Conservation (phyloP, 441 rosid species). For the Gossypium schwendimanii region DNA sequence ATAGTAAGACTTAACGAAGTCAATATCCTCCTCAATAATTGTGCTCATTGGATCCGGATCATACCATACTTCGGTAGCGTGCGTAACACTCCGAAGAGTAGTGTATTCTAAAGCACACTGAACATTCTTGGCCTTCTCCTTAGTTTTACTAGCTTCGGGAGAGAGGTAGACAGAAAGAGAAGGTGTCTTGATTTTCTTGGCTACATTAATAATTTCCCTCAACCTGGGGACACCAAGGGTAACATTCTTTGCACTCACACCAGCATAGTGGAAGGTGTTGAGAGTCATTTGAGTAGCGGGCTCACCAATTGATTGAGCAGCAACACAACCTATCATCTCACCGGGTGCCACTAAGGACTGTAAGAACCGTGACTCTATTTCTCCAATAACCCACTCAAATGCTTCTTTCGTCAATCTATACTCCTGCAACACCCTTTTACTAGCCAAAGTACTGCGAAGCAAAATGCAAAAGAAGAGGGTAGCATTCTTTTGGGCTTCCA, state of each 20-base stretch:
- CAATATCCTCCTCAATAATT: constrained; percentile 80
- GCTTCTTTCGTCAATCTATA: constrained; percentile 95
- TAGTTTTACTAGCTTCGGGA: constrained; percentile 72
- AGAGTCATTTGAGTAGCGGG: constrained; percentile 99
- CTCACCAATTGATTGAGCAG: constrained; percentile 98
- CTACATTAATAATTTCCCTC: constrained; percentile 93
- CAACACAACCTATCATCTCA: constrained; percentile 99
- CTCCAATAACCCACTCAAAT: constrained; percentile 97
- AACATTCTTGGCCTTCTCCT: constrained; percentile 90
- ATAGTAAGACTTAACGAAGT: constrained; percentile 88
- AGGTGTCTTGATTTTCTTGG: constrained; percentile 94
- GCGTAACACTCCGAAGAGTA: constrained; percentile 90
- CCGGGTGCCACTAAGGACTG: constrained; percentile 96
- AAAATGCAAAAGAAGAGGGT: constrained; percentile 88
- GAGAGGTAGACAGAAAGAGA: constrained; percentile 78
- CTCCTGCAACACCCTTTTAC: constrained; percentile 95
- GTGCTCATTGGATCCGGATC: constrained; percentile 97
- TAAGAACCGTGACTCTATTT: constrained; percentile 85
- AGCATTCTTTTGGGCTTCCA: constrained; percentile 98
- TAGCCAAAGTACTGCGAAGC: constrained; percentile 96
- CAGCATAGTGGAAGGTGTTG: constrained; percentile 97
- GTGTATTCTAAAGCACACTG: constrained; percentile 98
- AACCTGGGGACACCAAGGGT: constrained; percentile 97
- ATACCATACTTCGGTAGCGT: constrained; percentile 98
- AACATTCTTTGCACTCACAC: constrained; percentile 99